Evolutionary conservation across 257 asterid species (phyloP), one percentile per base, ranked within the genome.

Genomic region (Nicotiana knightiana): DNA sequence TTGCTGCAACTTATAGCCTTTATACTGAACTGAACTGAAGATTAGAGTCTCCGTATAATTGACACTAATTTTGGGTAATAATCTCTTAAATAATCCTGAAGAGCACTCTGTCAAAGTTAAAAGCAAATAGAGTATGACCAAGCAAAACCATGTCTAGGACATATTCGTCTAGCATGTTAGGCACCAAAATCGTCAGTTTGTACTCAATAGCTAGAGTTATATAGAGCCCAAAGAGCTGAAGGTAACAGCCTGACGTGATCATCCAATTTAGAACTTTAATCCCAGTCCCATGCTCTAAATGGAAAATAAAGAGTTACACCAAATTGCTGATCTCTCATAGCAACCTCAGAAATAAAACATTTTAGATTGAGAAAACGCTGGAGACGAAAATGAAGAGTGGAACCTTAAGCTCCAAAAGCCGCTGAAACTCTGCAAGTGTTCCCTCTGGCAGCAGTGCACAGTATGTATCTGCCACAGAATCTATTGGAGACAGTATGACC

Each of bases 391-490:
- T 82, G 53, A 37, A 80, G 76, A 62, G 59, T 54, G 76, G 67
- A 85, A 96, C 99, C 99, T 96, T 96, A 59, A 96, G 93, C 88
- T 96, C 98, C 85, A 96, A 90, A 83, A 96, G 91, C 83, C 99
- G 90, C 88, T 94, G 99, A 89, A 96, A 96, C 87, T 96, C 99
- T 35, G 91, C 18, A 54, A 94, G 94, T 9, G 96, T 89, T 73
- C 99, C 99, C 91, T 96, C 99, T 7, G 99, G 99, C 83, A 96
- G 90, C 87, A 96, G 89, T 54, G 99, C 99, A 82, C 98, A 94
- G 81, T 93, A 96, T 64, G 99, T 94, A 86, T 96, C 98, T 8
- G 98, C 97, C 82, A 96, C 99, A n/a, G 99, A 96, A 86, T 96
- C 99, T 32, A 92, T 77, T 24, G 99, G 97, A 83, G 98, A 96